Evolutionary conservation across 805 yeast genomes (phyloP).

Genomic region (Hanseniaspora mollemarum): DNA sequence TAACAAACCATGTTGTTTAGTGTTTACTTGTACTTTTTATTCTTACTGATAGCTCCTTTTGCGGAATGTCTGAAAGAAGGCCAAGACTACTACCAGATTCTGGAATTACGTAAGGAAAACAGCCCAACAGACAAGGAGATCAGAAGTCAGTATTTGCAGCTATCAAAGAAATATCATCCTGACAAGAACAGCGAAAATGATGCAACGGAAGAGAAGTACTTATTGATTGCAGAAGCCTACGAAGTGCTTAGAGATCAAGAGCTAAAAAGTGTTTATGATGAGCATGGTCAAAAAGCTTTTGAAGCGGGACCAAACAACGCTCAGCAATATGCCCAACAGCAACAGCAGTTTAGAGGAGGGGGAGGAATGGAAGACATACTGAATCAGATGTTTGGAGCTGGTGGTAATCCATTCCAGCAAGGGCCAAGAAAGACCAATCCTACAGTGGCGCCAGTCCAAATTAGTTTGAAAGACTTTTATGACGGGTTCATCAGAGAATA

Average conservation of each 20-base stretch:
- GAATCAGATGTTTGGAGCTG: slow-evolving; percentile 30
- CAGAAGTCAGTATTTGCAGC: slow-evolving; percentile 69
- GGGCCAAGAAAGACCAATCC: slow-evolving; percentile 51
- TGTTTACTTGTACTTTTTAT: background rate
- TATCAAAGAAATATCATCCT: slow-evolving; percentile 83
- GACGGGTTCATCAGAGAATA: slow-evolving; percentile 56
- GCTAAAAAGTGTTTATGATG: slow-evolving; percentile 58
- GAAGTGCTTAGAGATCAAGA: slow-evolving; percentile 67
- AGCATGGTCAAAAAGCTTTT: slow-evolving; percentile 65
- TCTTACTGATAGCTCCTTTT: background rate
- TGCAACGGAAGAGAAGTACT: slow-evolving; percentile 58
- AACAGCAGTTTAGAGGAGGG: slow-evolving; percentile 34
- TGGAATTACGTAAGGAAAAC: slow-evolving; percentile 46
- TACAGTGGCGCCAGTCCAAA: slow-evolving; percentile 43
- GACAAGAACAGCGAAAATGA: slow-evolving; percentile 82
- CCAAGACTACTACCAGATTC: slow-evolving; percentile 43
- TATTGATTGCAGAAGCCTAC: slow-evolving; percentile 88
- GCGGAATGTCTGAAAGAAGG: slow-evolving; percentile 10
- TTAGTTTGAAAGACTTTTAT: slow-evolving; percentile 56
- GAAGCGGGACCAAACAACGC: slow-evolving; percentile 35
- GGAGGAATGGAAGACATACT: slow-evolving; percentile 29
- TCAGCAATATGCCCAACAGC: slow-evolving; percentile 20
- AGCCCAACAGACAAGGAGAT: slow-evolving; percentile 70
- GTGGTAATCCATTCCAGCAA: slow-evolving; percentile 33
- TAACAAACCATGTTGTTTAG: background rate